Evolutionary conservation across 179 eudicot genomes (phyloP).

Genomic region (Spinacia oleracea): DNA sequence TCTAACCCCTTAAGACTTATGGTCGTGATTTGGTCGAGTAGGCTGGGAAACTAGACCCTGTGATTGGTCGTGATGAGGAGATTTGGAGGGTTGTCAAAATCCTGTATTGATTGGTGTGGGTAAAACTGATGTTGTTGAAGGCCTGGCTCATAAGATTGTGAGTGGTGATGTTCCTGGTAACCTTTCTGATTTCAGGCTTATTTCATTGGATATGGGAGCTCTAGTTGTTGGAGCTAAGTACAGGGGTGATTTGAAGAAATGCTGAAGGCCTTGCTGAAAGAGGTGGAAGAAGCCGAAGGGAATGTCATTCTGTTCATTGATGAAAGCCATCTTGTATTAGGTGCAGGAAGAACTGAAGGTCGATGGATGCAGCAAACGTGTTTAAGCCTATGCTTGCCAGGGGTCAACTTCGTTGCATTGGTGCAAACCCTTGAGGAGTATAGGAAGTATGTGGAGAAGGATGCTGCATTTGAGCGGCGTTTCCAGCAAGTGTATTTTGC

Average conservation of each 20-base stretch:
- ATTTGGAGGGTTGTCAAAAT: conserved; percentile 72
- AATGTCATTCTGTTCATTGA: conserved; percentile 81
- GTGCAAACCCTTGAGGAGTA: conserved; percentile 82
- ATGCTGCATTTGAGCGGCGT: conserved; percentile 84
- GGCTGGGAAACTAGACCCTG: conserved; percentile 89
- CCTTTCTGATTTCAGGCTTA: conserved; percentile 64
- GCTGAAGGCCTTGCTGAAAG: conserved; percentile 72
- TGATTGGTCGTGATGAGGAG: conserved; percentile 87
- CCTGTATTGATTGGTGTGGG: conserved; percentile 87
- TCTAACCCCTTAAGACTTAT: conserved; percentile 72
- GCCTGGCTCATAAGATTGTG: conserved; percentile 81
- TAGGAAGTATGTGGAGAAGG: conserved; percentile 82
- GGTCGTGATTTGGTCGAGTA: conserved; percentile 82
- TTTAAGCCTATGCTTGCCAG: conserved; percentile 86
- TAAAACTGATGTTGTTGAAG: conserved; percentile 85
- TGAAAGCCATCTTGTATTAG: conserved; percentile 78
- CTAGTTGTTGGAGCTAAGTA: conserved; percentile 74
- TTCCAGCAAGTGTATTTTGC: conserved; percentile 92
- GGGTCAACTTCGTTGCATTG: conserved; percentile 81
- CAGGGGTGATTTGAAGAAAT: conserved; percentile 82
- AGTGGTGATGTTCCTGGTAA: conserved; percentile 76
- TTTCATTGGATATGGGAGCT: conserved; percentile 85
- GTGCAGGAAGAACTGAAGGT: conserved; percentile 75
- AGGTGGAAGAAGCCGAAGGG: conserved; percentile 79
- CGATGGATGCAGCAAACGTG: conserved; percentile 87